These are phyloP conservation scores for Primulina eburnea DNA, from an alignment of 257 asterid genomes.

Conservation along the genomic window DNA sequence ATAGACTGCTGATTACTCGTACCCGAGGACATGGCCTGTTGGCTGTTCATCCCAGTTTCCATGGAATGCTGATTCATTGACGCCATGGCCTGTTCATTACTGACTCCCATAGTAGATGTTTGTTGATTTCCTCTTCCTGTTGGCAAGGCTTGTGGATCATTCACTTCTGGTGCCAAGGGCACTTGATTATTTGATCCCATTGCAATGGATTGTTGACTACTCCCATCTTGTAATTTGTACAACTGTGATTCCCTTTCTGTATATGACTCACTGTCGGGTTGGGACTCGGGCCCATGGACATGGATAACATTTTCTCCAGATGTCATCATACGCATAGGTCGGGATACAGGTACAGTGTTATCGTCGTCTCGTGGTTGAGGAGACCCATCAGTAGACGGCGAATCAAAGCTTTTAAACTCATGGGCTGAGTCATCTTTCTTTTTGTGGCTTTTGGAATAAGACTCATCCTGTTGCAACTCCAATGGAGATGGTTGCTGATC, in stretches of 20 bases:
- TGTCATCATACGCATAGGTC: slow-evolving; percentile 35
- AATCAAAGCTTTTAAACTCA: slow-evolving; percentile 30
- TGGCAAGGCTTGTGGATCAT: slow-evolving; percentile 46
- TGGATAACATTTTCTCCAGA: slow-evolving; percentile 43
- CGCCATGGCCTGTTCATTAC: slow-evolving; percentile 33
- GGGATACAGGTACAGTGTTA: slow-evolving; percentile 40
- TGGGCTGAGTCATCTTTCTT: slow-evolving; percentile 36
- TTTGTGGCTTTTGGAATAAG: slow-evolving; percentile 48
- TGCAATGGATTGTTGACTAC: slow-evolving; percentile 40
- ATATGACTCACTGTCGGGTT: slow-evolving; percentile 33
- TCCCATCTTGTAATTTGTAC: slow-evolving; percentile 41
- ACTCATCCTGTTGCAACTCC: slow-evolving; percentile 39
- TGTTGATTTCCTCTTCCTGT: slow-evolving; percentile 40
- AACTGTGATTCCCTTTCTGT: slow-evolving; percentile 47
- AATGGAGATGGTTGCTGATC: slow-evolving; percentile 43
- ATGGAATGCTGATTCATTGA: slow-evolving; percentile 32
- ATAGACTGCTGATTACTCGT: slow-evolving; percentile 36
- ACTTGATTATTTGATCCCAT: slow-evolving; percentile 42
- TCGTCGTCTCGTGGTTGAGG: slow-evolving; percentile 36
- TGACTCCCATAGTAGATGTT: slow-evolving; percentile 26
- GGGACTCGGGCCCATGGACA: slow-evolving; percentile 25
- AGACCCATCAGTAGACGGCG: slow-evolving; percentile 31
- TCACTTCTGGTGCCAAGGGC: slow-evolving; percentile 32
- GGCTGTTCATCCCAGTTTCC: slow-evolving; percentile 36
- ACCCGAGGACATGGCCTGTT: slow-evolving; percentile 37